Evolutionary conservation across 2,329 filamentous ascomycete genomes (phyloP), one percentile per base, ranked within the genome.

Genomic region (Zasmidium cellare): DNA sequence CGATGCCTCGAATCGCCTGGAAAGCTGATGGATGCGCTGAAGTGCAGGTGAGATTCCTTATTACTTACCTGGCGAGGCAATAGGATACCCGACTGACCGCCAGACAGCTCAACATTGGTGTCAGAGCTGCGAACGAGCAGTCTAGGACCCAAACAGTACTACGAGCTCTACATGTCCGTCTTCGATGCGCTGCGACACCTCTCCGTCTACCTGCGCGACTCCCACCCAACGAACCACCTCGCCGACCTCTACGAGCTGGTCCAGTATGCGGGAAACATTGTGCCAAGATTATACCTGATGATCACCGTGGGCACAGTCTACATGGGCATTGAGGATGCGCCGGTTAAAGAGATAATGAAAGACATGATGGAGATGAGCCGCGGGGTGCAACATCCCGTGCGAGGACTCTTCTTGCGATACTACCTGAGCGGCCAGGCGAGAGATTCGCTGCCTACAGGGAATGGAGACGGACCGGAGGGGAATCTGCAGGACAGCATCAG

Each of bases 311-410:
- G 94, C 58, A 99, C 94, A 2, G 96, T 96, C 50, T 99, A 99
- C 80, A 99, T 99, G 94, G 88, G 91, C 23, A 96, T 99, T 71
- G 90, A 94, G 70, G 94, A 97, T 82, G 94, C 96, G 58, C 94
- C 94, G 0, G 94, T 99, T 67, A 99, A 99, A 79, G 94, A 99
- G 80, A 91, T 99, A 62, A 99, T 99, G 94, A 99, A 99, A 78
- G 94, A 99, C 76, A 99, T 99, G 94, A 99, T 99, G 94, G 94
- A 99, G 77, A 99, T 99, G 94, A 97, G 92, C 77, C 86, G 94
- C 63, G 94, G 94, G 56, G 92, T 99, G 20, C 94, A 99, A 72
- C 94, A 99, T 76, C 94, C 94, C 16, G 92, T 97, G 62, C 90
- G 94, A 57, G 94, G 94, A 18, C 82, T 99, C 55, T 99, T 99